Conservation (phyloP, 1,139 yeast species). For the Starmera stellimalicola region DNA sequence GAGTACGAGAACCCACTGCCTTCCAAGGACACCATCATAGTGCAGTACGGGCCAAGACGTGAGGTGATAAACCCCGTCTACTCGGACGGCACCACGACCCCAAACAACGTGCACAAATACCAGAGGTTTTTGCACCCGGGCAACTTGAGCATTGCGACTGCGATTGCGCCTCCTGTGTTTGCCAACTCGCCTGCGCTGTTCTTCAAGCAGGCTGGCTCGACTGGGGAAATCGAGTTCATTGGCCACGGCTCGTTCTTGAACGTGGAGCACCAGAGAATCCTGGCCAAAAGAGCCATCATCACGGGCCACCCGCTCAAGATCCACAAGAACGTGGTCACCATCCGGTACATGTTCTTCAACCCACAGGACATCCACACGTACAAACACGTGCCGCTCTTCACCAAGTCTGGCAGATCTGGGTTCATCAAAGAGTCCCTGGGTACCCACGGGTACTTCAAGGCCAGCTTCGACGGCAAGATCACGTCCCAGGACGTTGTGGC, state of each 20-base stretch:
- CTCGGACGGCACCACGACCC: conserved; percentile 66
- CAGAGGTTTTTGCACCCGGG: conserved; percentile 82
- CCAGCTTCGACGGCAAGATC: conserved; percentile 85
- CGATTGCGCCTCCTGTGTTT: conserved; percentile 83
- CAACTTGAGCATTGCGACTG: conserved; percentile 67
- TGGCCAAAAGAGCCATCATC: conserved; percentile 80
- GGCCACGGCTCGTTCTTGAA: conserved; percentile 90
- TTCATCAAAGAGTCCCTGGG: conserved; percentile 92
- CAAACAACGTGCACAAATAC: conserved; percentile 81
- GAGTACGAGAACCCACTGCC: conserved; percentile 79
- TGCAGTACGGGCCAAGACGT: conserved; percentile 91
- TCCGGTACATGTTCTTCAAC: conserved; percentile 96
- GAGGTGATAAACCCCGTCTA: conserved; percentile 77
- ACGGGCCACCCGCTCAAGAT: conserved; percentile 96
- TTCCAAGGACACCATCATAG: conserved; percentile 67
- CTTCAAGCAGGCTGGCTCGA: conserved; percentile 34
- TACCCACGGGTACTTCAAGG: conserved; percentile 97
- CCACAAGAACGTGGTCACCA: conserved; percentile 84
- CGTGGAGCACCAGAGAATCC: conserved; percentile 73
- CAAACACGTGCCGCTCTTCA: conserved; percentile 86
- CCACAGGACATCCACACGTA: conserved; percentile 83
- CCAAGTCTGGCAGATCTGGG: conserved; percentile 88
- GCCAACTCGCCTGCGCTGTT: conserved; percentile 75
- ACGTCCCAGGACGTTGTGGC: conserved; percentile 90
- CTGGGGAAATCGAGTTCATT: conserved; percentile 51